Evolutionary conservation across 768 basidiomycete species (phyloP).

Genomic region (Agaricus blazei): DNA sequence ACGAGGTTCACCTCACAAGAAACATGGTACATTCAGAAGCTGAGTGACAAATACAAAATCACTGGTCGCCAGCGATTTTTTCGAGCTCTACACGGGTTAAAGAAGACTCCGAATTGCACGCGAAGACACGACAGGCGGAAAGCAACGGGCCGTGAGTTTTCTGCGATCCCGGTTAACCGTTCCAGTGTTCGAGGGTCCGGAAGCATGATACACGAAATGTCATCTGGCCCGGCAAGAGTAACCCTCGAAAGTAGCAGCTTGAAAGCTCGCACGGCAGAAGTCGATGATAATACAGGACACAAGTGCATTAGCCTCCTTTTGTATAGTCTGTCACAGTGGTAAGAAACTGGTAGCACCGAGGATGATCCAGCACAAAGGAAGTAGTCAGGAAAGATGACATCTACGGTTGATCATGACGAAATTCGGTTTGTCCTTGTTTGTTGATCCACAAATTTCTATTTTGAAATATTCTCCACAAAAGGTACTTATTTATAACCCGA

Average conservation of each 20-base stretch:
- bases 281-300: not conserved
- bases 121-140: no score
- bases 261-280: not conserved
- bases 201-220: not conserved
- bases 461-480: no score
- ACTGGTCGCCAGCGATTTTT: no score
- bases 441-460: no score
- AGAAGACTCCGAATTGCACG: no score
- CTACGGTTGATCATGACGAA: no score
- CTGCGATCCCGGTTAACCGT: conserved; percentile 1
- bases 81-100: no score
- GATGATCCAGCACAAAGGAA: conserved; percentile 6
- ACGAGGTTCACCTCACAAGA: no score
- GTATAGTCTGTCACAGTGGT: not conserved
- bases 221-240: conserved; percentile 2
- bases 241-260: conserved; percentile 2
- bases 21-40: no score
- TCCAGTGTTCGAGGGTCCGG: not conserved
- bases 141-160: not conserved
- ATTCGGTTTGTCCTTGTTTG: not conserved
- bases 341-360: not conserved
- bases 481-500: no score
- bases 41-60: no score
- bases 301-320: not conserved
- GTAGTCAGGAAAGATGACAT: not conserved